phyloP scores from a whole-genome alignment of 768 basidiomycete genomes.

The Lactarius quietus region DNA sequence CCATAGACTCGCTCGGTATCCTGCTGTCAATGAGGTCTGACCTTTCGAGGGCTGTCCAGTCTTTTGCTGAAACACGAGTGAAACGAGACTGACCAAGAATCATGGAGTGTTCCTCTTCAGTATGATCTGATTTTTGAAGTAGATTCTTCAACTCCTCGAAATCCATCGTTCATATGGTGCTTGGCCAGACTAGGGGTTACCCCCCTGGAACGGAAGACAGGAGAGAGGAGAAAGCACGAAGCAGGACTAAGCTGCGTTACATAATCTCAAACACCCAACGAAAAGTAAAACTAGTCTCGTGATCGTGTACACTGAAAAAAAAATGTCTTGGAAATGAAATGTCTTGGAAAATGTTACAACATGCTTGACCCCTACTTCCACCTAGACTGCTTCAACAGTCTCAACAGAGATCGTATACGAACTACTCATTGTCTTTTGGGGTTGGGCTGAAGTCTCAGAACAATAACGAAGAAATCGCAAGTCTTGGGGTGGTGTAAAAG shows the following conservation, averaged over 20 bases:
- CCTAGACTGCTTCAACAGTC: background rate
- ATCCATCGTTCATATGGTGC: constrained; percentile 9
- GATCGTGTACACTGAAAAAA: background rate
- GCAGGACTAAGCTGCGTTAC: background rate
- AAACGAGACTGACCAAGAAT: constrained; percentile 14
- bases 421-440: background rate
- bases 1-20: background rate
- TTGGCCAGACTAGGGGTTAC: background rate
- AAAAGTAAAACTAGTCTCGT: background rate
- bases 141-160: constrained; percentile 9
- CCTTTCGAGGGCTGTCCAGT: constrained; percentile 11
- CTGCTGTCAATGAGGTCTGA: constrained; percentile 17
- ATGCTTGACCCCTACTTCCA: background rate
- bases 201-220: background rate
- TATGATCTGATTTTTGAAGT: constrained; percentile 14
- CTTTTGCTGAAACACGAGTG: background rate
- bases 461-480: background rate
- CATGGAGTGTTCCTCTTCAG: constrained; percentile 14
- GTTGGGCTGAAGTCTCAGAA: background rate
- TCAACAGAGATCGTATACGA: background rate
- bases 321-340: too few species aligned
- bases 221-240: background rate
- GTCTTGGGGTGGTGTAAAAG: constrained; percentile 4
- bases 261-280: background rate
- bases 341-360: too few species aligned